A percentile compares a stretch with the other conserved stretches of the same genome.
phyloP scores from a whole-genome alignment of 192 early-diverging fungal genomes.

The Linnemannia zychae region DNA sequence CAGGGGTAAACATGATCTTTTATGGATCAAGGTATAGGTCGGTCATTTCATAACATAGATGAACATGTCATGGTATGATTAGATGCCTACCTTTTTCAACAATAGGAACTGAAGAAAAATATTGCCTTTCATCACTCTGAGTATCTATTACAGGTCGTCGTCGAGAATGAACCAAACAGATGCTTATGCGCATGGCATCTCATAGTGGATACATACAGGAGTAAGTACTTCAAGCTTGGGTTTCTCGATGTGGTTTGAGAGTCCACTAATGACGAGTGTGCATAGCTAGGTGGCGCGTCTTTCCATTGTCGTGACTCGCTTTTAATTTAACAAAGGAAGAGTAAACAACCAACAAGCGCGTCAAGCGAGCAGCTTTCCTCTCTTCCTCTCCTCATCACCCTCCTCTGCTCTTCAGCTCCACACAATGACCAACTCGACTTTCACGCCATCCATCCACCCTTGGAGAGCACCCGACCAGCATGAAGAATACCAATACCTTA shows the following conservation, averaged over 20 bases:
- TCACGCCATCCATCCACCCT: constrained; percentile 45
- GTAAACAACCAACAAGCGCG: not conserved
- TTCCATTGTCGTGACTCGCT: not conserved
- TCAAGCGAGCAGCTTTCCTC: not conserved
- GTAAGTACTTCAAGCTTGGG: too few species aligned
- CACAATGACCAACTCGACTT: constrained; percentile 37
- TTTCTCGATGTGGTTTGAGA: not conserved
- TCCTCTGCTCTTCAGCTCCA: not conserved
- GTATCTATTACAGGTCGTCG: too few species aligned
- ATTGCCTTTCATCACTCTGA: too few species aligned
- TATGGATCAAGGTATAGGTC: too few species aligned
- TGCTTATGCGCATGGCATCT: too few species aligned
- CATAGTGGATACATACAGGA: too few species aligned
- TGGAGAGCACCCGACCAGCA: constrained; percentile 56
- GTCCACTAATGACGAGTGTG: not conserved
- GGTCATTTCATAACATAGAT: not conserved
- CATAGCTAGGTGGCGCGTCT: not conserved
- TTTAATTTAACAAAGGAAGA: not conserved
- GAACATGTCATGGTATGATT: too few species aligned
- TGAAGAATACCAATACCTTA: constrained; percentile 92
- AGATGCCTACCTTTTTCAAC: too few species aligned
- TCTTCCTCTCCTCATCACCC: not conserved
- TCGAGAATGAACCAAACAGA: too few species aligned
- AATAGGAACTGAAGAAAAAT: too few species aligned
- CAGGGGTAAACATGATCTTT: constrained; percentile 6